These are phyloP conservation scores for Zymoseptoria passerinii DNA, from an alignment of 2,329 filamentous ascomycete genomes.

Conservation along the genomic window DNA sequence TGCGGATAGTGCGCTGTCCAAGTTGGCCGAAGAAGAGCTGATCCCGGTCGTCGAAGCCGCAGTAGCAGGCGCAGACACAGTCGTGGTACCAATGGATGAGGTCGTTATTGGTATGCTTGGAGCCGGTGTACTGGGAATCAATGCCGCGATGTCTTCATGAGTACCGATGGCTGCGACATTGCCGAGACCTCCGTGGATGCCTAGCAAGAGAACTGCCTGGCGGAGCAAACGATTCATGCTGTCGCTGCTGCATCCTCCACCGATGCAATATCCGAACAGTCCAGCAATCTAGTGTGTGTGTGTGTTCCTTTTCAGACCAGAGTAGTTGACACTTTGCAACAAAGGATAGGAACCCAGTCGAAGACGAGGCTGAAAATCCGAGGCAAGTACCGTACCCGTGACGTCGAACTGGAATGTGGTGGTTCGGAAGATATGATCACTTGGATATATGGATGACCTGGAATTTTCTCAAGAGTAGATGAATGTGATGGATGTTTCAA, in stretches of 20 bases:
- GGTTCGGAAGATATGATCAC: neutral
- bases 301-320: neutral
- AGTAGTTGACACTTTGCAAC: constrained; percentile 4
- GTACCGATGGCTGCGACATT: constrained; percentile 7
- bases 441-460: neutral
- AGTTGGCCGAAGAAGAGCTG: neutral
- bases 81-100: neutral
- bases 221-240: constrained; percentile 22
- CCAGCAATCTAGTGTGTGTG: neutral
- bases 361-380: neutral
- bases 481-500: neutral
- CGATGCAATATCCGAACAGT: neutral
- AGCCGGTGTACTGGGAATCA: constrained; percentile 4
- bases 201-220: constrained; percentile 14
- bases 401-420: neutral
- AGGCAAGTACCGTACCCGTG: neutral
- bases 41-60: too few species aligned
- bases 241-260: constrained; percentile 14
- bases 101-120: constrained; percentile 1
- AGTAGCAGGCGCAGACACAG: neutral
- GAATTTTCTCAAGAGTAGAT: neutral
- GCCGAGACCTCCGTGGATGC: constrained; percentile 11
- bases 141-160: constrained; percentile 4
- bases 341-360: neutral
- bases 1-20: constrained; percentile 1